These are phyloP conservation scores for Daucus carota DNA, from an alignment of 129 eudicot species.

Conservation along the genomic window DNA sequence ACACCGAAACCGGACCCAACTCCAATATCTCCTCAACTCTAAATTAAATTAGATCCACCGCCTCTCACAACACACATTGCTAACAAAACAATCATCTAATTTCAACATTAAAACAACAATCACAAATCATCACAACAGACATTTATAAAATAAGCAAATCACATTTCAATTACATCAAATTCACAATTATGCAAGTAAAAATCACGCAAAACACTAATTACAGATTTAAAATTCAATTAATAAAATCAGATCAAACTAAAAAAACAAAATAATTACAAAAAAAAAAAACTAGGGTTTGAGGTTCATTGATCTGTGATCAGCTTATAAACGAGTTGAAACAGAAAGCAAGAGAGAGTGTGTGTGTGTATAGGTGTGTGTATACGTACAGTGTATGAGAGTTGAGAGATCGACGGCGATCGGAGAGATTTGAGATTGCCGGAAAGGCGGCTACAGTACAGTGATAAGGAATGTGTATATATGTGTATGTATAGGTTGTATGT, in stretches of 20 bases:
- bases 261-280: background rate
- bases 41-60: background rate
- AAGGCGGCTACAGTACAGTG: conserved; percentile 9
- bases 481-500: conserved; percentile 1
- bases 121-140: background rate
- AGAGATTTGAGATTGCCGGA: conserved; percentile 6
- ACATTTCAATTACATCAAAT: background rate
- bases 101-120: background rate
- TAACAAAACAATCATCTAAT: background rate
- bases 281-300: background rate
- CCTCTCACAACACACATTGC: background rate
- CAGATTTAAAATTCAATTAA: background rate
- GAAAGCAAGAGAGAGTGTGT: background rate
- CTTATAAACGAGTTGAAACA: background rate
- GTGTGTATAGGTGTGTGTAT: background rate
- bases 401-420: conserved; percentile 7
- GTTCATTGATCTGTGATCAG: background rate
- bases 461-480: background rate
- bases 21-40: background rate
- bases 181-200: background rate
- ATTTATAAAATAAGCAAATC: background rate
- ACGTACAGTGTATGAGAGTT: background rate
- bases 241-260: background rate
- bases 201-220: background rate
- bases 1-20: background rate